Evolutionary conservation across 164 flowering plant genomes (phyloP).

Genomic region (Protea cynaroides): DNA sequence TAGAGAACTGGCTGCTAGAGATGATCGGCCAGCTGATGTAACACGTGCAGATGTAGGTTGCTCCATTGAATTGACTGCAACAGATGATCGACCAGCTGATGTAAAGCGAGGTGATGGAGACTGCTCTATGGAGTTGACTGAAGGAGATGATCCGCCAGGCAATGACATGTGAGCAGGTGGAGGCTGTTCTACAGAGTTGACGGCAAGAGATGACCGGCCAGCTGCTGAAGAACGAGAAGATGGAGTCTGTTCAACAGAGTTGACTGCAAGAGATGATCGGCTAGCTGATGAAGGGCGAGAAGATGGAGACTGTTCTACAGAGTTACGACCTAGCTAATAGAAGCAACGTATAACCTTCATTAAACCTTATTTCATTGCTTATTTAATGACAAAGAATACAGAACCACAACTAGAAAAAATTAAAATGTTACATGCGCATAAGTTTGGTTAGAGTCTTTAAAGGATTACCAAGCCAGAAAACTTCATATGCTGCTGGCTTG

Average conservation of each 20-base stretch:
- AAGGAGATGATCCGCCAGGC: slow-evolving; percentile 37
- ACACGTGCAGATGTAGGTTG: slow-evolving; percentile 37
- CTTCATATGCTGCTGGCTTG: too few relatives aligned
- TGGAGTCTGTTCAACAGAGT: too few relatives aligned
- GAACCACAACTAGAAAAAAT: too few relatives aligned
- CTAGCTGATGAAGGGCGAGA: slow-evolving; percentile 30
- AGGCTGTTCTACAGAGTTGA: slow-evolving; percentile 37
- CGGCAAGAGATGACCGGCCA: slow-evolving; percentile 37
- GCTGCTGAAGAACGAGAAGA: slow-evolving; percentile 29
- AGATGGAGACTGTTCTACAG: slow-evolving; percentile 24
- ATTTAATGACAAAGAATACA: too few relatives aligned
- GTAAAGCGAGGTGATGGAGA: slow-evolving; percentile 31
- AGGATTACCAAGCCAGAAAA: too few relatives aligned
- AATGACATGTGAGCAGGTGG: slow-evolving; percentile 30
- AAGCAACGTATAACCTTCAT: slow-evolving; percentile 17
- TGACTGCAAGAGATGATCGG: slow-evolving; percentile 40
- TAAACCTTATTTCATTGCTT: not conserved
- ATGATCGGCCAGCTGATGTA: slow-evolving; percentile 33
- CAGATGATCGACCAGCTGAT: slow-evolving; percentile 34
- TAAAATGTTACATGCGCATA: too few relatives aligned
- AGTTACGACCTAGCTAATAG: slow-evolving; percentile 51
- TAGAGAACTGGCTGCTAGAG: slow-evolving; percentile 34
- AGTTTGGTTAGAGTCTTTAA: too few relatives aligned
- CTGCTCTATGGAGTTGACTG: too few relatives aligned
- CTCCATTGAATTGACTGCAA: slow-evolving; percentile 34